Evolutionary conservation across 495 filamentous ascomycete species (phyloP), one percentile per base, ranked within the genome.

Genomic region (Glonium stellatum): DNA sequence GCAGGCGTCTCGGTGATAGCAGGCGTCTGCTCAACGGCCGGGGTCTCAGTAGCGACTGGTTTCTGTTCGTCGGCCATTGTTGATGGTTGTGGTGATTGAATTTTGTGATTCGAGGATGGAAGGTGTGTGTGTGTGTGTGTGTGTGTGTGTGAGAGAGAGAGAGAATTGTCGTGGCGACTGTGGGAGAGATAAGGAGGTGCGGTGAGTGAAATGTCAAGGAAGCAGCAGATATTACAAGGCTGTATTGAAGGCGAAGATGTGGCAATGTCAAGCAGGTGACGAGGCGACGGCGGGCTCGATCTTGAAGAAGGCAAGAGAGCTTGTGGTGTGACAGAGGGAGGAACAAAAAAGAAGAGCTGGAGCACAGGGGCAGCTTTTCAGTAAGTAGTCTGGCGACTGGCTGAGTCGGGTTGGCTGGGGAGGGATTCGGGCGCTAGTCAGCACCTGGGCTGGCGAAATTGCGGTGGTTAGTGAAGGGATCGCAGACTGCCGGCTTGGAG

Each of bases 201-300:
- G 1, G 36, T 36, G 52, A 35, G 12, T 31, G 3, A 19, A 53
- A 53, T 25, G 27, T 55, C 25, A 19, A 37, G 52, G 39, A 23
- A 25, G 27, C 51, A 50, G 47, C n/a, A n/a, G 58, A 47, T 56
- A 65, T 65, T 65, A 65, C 58, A 65, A 64, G 56, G 62, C 34
- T 8, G 55, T 65, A 61, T 25, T 41, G 21, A 53, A 44, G 44
- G 12, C 13, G 18, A 64, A 60, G 46, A 59, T 54, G 56, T 51
- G 44, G 31, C 57, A 56, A 57, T 56, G 62, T 57, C 57, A 39
- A n/a, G 62, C 62, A 58, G 61, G 55, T 54, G 57, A 60, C 44
- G 22, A 47, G 13, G 39, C 22, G 41, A 34, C 15, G 36, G 15
- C 15, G 39, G 13, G 39, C 39, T 44, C 39, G 39, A 44, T 11